Percentiles rank a stretch among this genome's conserved stretches.
Conservation (phyloP, 345 rosid species). For the thale cress (Arabidopsis thaliana) region TAIR10.1 NC_003076.8:8337001-8337500, state of each 20-base stretch:
- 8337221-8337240: constrained; percentile 89
- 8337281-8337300: constrained; percentile 48
- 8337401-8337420: constrained; percentile 60
- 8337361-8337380: constrained; percentile 67
- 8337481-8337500: not conserved
- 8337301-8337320: constrained; percentile 56
- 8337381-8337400: constrained; percentile 69
- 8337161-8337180: constrained; percentile 74
- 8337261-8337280: constrained; percentile 61
- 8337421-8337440: not conserved
- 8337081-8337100: constrained; percentile 68
- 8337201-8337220: constrained; percentile 80
- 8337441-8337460: not conserved
- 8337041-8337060: constrained; percentile 53
- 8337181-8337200: constrained; percentile 63
- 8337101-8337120: constrained; percentile 81
- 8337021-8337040: constrained; percentile 44
- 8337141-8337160: constrained; percentile 79
- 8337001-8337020: constrained; percentile 65
- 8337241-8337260: constrained; percentile 89
- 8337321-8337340: constrained; percentile 56
- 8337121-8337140: constrained; percentile 85
- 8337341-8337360: constrained; percentile 71
- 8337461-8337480: not conserved
- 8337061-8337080: constrained; percentile 55